These are phyloP conservation scores for Mycena venus DNA, from an alignment of 768 basidiomycete genomes.

Conservation along the genomic window DNA sequence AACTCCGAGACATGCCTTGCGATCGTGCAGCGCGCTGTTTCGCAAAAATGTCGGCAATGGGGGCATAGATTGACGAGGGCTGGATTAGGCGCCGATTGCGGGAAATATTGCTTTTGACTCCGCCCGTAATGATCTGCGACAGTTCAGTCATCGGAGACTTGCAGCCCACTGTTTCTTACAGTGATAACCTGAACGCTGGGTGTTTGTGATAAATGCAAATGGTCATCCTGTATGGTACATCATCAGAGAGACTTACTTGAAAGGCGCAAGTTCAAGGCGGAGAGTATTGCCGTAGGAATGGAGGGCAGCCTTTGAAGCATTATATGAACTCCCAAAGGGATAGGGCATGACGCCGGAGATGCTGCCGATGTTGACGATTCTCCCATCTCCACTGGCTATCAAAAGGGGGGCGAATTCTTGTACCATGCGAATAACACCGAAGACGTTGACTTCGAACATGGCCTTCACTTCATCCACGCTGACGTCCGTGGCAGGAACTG, in stretches of 20 bases:
- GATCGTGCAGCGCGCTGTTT: constrained; percentile 23
- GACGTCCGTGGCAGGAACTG: constrained; percentile 41
- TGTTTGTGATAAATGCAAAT: background rate
- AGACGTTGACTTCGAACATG: constrained; percentile 49
- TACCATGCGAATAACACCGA: constrained; percentile 48
- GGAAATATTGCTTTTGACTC: constrained; percentile 34
- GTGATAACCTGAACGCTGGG: constrained; percentile 19
- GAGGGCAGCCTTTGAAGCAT: constrained; percentile 50
- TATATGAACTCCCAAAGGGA: constrained; percentile 45
- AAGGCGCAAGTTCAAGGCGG: constrained; percentile 49
- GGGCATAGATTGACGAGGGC: constrained; percentile 36
- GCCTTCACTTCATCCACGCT: constrained; percentile 35
- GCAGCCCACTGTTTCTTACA: background rate
- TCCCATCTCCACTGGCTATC: constrained; percentile 39
- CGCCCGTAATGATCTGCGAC: no score
- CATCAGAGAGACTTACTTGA: constrained; percentile 36
- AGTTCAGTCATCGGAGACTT: background rate
- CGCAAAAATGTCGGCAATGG: constrained; percentile 32
- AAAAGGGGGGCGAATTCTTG: constrained; percentile 46
- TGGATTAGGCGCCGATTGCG: constrained; percentile 15
- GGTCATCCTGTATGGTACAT: background rate
- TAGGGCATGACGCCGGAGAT: constrained; percentile 43
- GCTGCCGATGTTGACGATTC: constrained; percentile 47
- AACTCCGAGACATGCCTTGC: constrained; percentile 15
- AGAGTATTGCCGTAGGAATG: constrained; percentile 46